Evolutionary conservation across 495 filamentous ascomycete genomes (phyloP).

Genomic region (Extremus antarcticus): DNA sequence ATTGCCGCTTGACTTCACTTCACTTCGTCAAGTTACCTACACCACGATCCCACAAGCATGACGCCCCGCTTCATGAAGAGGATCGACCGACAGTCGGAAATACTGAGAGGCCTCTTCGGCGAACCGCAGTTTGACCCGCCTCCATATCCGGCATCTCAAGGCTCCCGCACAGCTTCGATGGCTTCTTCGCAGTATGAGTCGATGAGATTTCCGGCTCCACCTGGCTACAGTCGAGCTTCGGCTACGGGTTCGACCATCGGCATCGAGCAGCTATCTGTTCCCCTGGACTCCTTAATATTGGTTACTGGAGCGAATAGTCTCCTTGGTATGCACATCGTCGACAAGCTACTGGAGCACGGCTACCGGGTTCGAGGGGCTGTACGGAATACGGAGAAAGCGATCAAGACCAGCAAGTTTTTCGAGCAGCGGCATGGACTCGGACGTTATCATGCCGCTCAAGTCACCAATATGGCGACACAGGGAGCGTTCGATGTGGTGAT

Average conservation of each 20-base stretch:
- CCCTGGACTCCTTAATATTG: conserved; percentile 21
- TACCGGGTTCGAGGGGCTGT: conserved; percentile 45
- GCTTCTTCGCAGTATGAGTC: background rate
- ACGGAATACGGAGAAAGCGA: conserved; percentile 31
- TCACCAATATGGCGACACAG: conserved; percentile 31
- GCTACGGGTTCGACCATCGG: background rate
- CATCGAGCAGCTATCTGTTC: conserved; percentile 7
- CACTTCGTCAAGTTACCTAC: too few relatives aligned
- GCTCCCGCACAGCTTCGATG: background rate
- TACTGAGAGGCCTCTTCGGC: background rate
- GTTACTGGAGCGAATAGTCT: conserved; percentile 48
- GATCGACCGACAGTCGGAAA: conserved; percentile 1
- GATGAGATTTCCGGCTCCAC: too few relatives aligned
- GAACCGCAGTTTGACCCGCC: conserved; percentile 9
- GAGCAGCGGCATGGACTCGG: conserved; percentile 32
- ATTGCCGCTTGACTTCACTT: too few relatives aligned
- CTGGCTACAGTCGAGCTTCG: too few relatives aligned
- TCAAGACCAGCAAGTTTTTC: conserved; percentile 35
- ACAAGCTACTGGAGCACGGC: conserved; percentile 39
- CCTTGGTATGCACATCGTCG: conserved; percentile 42
- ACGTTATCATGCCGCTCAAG: conserved; percentile 30
- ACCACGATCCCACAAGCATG: too few relatives aligned
- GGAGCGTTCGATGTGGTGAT: conserved; percentile 36
- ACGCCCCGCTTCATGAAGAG: too few relatives aligned
- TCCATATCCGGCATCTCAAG: conserved; percentile 1